Evolutionary conservation across 2,329 filamentous ascomycete species (phyloP).

Genomic region (Rutstroemia sp.): DNA sequence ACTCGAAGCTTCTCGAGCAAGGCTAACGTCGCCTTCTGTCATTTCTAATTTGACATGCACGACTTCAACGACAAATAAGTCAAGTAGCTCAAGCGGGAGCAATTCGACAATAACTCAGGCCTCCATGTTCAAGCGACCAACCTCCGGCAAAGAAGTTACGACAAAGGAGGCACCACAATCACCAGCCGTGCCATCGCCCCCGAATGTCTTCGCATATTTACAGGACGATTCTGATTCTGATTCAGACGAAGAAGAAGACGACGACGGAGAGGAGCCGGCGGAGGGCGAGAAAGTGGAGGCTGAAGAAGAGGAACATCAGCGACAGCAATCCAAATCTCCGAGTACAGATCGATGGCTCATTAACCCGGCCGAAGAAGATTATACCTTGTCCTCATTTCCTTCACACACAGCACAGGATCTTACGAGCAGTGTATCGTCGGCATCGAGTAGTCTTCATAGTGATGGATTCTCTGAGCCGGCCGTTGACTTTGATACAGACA

Average conservation of each 20-base stretch:
- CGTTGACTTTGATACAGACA: slow-evolving; percentile 37
- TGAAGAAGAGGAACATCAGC: neutral
- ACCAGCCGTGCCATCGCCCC: slow-evolving; percentile 26
- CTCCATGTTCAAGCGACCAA: slow-evolving; percentile 23
- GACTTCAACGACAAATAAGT: slow-evolving; percentile 29
- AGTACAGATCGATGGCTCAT: slow-evolving; percentile 12
- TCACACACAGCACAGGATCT: slow-evolving; percentile 20
- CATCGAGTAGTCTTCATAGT: slow-evolving; percentile 24
- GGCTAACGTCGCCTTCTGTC: slow-evolving; percentile 28
- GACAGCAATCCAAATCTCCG: slow-evolving; percentile 6
- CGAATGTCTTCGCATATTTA: slow-evolving; percentile 26
- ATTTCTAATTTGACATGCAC: slow-evolving; percentile 28
- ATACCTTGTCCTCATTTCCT: neutral
- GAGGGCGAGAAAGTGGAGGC: neutral
- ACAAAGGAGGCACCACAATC: slow-evolving; percentile 19
- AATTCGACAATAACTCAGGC: slow-evolving; percentile 35
- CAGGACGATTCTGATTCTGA: slow-evolving; percentile 13
- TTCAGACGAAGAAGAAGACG: neutral
- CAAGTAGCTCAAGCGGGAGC: slow-evolving; percentile 35
- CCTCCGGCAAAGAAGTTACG: slow-evolving; percentile 15
- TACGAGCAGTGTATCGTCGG: slow-evolving; percentile 29
- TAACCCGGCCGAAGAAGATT: neutral
- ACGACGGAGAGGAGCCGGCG: neutral
- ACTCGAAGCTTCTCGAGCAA: slow-evolving; percentile 20
- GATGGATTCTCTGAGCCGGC: slow-evolving; percentile 31